These are phyloP conservation scores for Turnera subulata DNA, from an alignment of 345 rosid species.

Conservation along the genomic window DNA sequence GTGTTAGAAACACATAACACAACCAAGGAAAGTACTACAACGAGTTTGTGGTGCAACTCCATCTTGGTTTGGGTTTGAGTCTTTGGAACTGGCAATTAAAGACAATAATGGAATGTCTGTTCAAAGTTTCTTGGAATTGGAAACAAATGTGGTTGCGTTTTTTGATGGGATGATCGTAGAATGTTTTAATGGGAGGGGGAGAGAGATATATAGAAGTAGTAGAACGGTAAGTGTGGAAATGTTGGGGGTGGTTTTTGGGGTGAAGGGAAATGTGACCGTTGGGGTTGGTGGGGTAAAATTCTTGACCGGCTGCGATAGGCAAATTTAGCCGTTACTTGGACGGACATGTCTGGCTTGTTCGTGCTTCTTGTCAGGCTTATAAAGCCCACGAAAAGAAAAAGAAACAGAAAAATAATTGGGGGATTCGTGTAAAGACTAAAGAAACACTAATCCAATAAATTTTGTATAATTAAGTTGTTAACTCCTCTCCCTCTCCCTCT, in stretches of 20 bases:
- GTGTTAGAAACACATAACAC: slow-evolving; percentile 20
- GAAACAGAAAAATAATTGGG: too few relatives aligned
- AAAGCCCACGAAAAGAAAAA: too few relatives aligned
- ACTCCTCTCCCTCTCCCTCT: too few relatives aligned
- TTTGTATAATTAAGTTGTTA: too few relatives aligned
- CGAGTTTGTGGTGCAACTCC: slow-evolving; percentile 16
- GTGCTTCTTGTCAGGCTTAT: too few relatives aligned
- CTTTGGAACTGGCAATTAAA: not conserved
- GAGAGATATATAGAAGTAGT: not conserved
- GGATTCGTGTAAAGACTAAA: too few relatives aligned
- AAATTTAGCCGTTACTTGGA: too few relatives aligned
- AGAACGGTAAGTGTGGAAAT: too few relatives aligned
- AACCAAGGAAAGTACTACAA: slow-evolving; percentile 13
- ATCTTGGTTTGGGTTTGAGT: not conserved
- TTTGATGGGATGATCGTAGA: not conserved
- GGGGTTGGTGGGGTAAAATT: slow-evolving; percentile 14
- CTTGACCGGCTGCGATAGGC: too few relatives aligned
- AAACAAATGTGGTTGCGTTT: not conserved
- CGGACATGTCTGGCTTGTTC: too few relatives aligned
- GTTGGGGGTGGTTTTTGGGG: not conserved
- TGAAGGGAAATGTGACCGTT: slow-evolving; percentile 49
- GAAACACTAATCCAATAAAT: too few relatives aligned
- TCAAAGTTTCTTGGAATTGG: not conserved
- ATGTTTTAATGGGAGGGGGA: not conserved
- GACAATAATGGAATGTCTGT: not conserved